These are phyloP conservation scores for Mycogone perniciosa DNA, from an alignment of 2,329 filamentous ascomycete genomes.

Conservation along the genomic window DNA sequence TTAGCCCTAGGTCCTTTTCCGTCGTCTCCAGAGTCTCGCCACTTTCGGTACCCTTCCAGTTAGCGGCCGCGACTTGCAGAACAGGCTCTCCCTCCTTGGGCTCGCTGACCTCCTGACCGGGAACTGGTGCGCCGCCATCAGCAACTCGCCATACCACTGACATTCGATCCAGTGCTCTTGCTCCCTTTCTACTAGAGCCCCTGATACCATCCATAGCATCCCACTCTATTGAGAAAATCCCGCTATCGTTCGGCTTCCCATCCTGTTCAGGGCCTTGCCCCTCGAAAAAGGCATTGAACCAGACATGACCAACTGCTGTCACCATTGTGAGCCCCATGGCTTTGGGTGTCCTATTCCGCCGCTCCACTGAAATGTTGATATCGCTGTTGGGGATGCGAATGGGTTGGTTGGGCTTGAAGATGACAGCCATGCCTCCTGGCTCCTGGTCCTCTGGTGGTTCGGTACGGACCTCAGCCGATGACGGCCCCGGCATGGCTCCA, in stretches of 20 bases:
- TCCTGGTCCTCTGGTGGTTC: constrained; percentile 35
- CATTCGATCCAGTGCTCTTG: constrained; percentile 71
- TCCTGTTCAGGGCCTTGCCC: constrained; percentile 64
- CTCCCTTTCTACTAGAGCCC: constrained; percentile 76
- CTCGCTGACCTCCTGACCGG: constrained; percentile 43
- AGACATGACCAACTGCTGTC: constrained; percentile 87
- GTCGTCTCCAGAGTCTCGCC: constrained; percentile 35
- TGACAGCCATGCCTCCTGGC: constrained; percentile 62
- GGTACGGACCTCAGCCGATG: constrained; percentile 3
- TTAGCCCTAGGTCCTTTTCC: constrained; percentile 61
- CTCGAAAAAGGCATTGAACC: constrained; percentile 96
- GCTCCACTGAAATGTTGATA: constrained; percentile 83
- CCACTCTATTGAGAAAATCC: constrained; percentile 54
- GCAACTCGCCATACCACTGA: constrained; percentile 73
- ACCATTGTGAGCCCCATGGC: constrained; percentile 82
- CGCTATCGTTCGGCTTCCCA: constrained; percentile 61
- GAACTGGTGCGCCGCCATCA: constrained; percentile 18
- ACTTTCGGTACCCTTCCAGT: constrained; percentile 62
- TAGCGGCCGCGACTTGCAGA: constrained; percentile 60
- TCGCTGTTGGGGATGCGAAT: constrained; percentile 74
- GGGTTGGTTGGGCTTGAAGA: constrained; percentile 65
- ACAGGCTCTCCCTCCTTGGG: constrained; percentile 63
- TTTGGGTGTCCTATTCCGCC: constrained; percentile 71
- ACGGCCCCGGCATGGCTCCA: neutral
- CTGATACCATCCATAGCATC: constrained; percentile 88